phyloP scores from a whole-genome alignment of 768 basidiomycete genomes.

The Gautieria morchelliformis region DNA sequence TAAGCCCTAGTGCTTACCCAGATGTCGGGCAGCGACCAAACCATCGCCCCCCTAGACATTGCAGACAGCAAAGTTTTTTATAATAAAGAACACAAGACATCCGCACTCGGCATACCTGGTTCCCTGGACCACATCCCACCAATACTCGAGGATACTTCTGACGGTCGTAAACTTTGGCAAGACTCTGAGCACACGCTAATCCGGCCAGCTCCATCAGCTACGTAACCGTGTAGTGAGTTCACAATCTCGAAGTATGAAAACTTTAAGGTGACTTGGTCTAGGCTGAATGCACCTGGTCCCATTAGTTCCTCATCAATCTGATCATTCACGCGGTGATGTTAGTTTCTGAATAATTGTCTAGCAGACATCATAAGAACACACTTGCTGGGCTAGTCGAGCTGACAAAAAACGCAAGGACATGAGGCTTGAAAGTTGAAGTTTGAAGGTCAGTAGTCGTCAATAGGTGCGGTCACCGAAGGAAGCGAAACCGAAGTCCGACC shows the following conservation, averaged over 20 bases:
- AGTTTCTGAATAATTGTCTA: neutral
- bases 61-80: too few species aligned
- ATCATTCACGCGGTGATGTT: neutral
- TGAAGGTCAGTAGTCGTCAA: too few species aligned
- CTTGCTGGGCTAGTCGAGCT: slow-evolving; percentile 70
- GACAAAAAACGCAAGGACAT: slow-evolving; percentile 61
- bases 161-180: slow-evolving; percentile 67
- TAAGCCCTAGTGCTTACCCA: slow-evolving; percentile 45
- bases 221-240: neutral
- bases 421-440: neutral
- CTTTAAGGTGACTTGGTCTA: slow-evolving; percentile 62
- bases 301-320: slow-evolving; percentile 95
- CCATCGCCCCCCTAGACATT: slow-evolving; percentile 70
- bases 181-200: slow-evolving; percentile 81
- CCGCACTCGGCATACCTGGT: slow-evolving; percentile 46
- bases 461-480: neutral
- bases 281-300: slow-evolving; percentile 85
- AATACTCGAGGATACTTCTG: slow-evolving; percentile 67
- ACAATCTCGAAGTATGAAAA: neutral
- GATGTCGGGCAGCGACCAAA: slow-evolving; percentile 89
- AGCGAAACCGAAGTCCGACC: neutral
- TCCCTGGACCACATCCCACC: slow-evolving; percentile 96
- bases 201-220: slow-evolving; percentile 97
- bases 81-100: neutral
- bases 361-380: slow-evolving; percentile 18